phyloP scores from a whole-genome alignment of 352 stramenopile genomes.

The Pilasporangium apinafurcum region DNA sequence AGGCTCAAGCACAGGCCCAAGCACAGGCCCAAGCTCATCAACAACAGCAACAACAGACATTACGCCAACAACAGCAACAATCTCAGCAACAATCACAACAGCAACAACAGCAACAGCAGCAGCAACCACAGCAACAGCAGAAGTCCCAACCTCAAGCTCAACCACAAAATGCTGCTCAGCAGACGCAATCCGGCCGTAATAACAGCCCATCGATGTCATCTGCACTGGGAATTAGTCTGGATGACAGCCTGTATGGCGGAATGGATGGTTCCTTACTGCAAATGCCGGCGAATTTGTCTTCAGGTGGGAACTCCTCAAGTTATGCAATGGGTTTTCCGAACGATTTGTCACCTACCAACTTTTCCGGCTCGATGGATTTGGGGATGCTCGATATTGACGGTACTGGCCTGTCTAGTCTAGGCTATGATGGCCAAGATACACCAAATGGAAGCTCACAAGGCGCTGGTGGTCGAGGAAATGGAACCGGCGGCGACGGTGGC shows the following conservation, averaged over 20 bases:
- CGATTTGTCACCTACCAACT: conserved; percentile 56
- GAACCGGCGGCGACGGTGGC: conserved; percentile 19
- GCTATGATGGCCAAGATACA: conserved; percentile 31
- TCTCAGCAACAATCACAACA: conserved; percentile 8
- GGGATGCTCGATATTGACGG: conserved; percentile 68
- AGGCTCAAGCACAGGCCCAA: conserved; percentile 16
- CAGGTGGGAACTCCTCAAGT: conserved; percentile 18
- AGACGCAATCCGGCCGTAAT: conserved; percentile 12
- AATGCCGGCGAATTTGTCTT: conserved; percentile 44
- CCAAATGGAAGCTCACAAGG: conserved; percentile 16
- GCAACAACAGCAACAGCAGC: conserved; percentile 8
- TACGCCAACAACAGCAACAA: conserved; percentile 1
- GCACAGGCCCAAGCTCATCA: conserved; percentile 4
- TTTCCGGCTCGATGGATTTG: conserved; percentile 49
- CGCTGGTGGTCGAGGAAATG: conserved; percentile 11
- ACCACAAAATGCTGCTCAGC: conserved; percentile 12
- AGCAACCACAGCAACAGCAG: conserved; percentile 18
- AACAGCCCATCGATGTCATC: conserved; percentile 46
- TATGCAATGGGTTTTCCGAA: conserved; percentile 58
- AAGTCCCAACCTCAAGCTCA: conserved; percentile 18
- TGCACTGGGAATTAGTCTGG: conserved; percentile 36
- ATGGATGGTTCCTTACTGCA: conserved; percentile 54
- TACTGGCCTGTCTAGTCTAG: conserved; percentile 22
- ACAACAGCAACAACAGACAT: conserved; percentile 8
- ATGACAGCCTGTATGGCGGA: conserved; percentile 50